Base-by-base conservation (phyloP, 2,329 filamentous ascomycete species). In the Nemania diffusa region DNA sequence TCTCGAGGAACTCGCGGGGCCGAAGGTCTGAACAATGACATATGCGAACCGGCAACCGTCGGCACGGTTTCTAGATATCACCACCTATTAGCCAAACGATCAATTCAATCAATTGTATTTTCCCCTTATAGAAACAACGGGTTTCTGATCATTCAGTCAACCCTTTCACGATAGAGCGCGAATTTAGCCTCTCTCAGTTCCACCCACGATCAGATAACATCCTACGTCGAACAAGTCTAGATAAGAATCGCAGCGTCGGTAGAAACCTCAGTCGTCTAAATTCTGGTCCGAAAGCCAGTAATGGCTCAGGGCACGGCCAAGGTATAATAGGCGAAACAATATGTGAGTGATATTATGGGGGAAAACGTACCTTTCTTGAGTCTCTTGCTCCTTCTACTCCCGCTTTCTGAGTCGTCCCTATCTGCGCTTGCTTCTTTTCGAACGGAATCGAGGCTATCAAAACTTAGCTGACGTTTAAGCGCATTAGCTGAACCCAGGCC, bases 11-110 rank as follows among this genome's bases (percentile, higher is more conserved):
- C 84, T 69, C 88, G 87, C 20, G 91, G 92, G 17, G 90, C 90
- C 27, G 92, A 90, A 64, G 95, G 93, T 60, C 95, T 92, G 76
- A 97, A 94, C 75, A 95, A 88, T 68, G 93, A 96, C 94, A 98
- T 98, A 81, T 98, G 94, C 59, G 95, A 98, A 62, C 96, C 96
- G 71, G 94, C 94, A 72, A 99, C 93, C 37, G 93, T 97, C 50
- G 95, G 93, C 40, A 90, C 87, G 50, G 84, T 83, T 79, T 89
- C 87, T 84, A 77, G 27, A 40, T 15, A 15, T 42, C 51, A 67
- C 69, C 50, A 62, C 63, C 32, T 32, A 40, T 64, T 71, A 70
- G 68, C 53, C 20, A 64, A 32, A 51, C 8, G 44, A 51, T 46
- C 51, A 27, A 59, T 29, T 20, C 20, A 27, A 58, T 26, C 29